A percentile compares a stretch with the other conserved stretches of the same genome.
These are phyloP conservation scores for Cladosporium sp. DNA, from an alignment of 2,329 filamentous ascomycete species.

Conservation along the genomic window DNA sequence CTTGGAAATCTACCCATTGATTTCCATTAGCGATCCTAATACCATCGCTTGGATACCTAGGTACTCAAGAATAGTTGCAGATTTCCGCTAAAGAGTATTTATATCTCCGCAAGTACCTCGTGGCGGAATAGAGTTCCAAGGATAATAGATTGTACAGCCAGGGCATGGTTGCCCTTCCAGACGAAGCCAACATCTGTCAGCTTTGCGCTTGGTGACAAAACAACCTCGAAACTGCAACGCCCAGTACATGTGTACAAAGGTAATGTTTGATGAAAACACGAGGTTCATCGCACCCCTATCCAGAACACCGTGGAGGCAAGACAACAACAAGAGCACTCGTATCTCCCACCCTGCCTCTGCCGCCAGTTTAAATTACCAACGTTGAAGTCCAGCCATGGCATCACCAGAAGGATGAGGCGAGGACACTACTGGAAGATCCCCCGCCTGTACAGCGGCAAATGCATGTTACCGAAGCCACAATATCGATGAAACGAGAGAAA, in stretches of 20 bases:
- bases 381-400: background rate
- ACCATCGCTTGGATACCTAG: background rate
- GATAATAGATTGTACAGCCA: background rate
- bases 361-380: background rate
- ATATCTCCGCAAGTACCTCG: background rate
- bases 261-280: background rate
- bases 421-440: conserved; percentile 7
- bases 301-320: background rate
- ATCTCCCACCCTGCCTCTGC: background rate
- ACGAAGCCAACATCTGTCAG: background rate
- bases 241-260: background rate
- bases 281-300: background rate
- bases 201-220: background rate
- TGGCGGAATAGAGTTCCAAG: background rate
- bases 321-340: background rate
- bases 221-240: background rate
- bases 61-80: background rate
- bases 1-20: background rate
- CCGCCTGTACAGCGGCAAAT: background rate
- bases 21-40: background rate
- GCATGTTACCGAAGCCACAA: conserved; percentile 14
- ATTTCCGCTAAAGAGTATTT: background rate
- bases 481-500: conserved; percentile 8
- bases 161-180: background rate
- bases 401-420: background rate